A percentile compares a stretch with the other conserved stretches of the same genome.
These are phyloP conservation scores for Arctostaphylos glauca DNA, from an alignment of 148 eudicot species.

Conservation along the genomic window DNA sequence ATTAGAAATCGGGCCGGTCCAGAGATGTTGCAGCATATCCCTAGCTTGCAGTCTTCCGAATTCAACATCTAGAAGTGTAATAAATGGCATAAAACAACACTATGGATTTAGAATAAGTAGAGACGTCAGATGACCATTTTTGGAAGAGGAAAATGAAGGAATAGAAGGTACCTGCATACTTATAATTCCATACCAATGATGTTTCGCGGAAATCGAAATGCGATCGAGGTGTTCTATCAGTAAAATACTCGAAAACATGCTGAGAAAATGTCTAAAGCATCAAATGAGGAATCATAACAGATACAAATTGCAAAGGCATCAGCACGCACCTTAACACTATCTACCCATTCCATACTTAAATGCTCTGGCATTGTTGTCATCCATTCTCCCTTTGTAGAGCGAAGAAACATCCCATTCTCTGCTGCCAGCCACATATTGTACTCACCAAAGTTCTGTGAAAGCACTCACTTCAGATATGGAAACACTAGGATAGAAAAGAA, in stretches of 20 bases:
- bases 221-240: constrained; percentile 93
- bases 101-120: neutral
- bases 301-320: neutral
- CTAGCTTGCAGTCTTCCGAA: constrained; percentile 95
- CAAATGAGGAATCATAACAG: neutral
- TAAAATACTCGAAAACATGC: constrained; percentile 96
- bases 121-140: neutral
- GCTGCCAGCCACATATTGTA: constrained; percentile 98
- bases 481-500: neutral
- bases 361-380: constrained; percentile 99
- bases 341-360: constrained; percentile 87
- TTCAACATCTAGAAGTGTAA: constrained; percentile 57
- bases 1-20: constrained; percentile 99
- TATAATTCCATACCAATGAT: constrained; percentile 95
- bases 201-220: constrained; percentile 89
- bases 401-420: constrained; percentile 96
- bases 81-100: neutral
- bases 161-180: constrained; percentile 68
- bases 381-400: constrained; percentile 80
- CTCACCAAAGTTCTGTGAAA: constrained; percentile 70
- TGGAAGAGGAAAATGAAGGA: neutral
- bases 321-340: constrained; percentile 64
- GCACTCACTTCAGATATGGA: constrained; percentile 21
- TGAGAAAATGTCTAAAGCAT: constrained; percentile 30
- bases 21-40: constrained; percentile 98